Base-by-base conservation (phyloP, 108 stramenopile species). In the Poteriospumella lacustris region DNA sequence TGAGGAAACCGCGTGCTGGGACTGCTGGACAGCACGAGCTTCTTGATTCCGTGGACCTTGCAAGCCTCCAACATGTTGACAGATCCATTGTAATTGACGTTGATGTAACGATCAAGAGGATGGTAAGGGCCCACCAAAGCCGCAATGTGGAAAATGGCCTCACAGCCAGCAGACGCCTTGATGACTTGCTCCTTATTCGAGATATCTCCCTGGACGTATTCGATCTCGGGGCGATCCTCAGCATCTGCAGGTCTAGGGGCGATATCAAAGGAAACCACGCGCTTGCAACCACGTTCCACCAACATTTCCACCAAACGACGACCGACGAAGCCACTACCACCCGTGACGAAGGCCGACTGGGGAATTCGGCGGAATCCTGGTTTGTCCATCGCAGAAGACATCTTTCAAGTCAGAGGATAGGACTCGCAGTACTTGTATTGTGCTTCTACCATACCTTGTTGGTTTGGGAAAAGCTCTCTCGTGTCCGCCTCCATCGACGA, bases 61-160 rank as follows among this genome's bases (percentile, higher is more conserved):
- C 83, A 84, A 34, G 83, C 83, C 15, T 91, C 87, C 1, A 97
- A 83, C 12, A 97, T 86, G 34, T 92, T 88, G 24, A 92, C 28
- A 5, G 94, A 94, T 0, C 95, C 96, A 2, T 82, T 58, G 75
- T 92, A 90, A 70, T 97, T 97, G 58, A 97, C 96, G 31, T 87
- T 86, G 52, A 83, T 78, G 72, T 95, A 98, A 36, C 85, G 80
- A 28, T 90, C 82, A 31, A 78, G 75, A 5, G 86, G 82, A 79
- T 95, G 93, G 78, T 94, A 96, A 58, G 97, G 97, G 3, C 97
- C 97, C 40, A 98, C 97, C 70, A 94, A 85, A 1, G 97, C 97
- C 26, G 92, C 97, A 79, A 94, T 94, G 83, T 98, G 97, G 86
- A 86, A 98, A 2, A 95, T 91, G 76, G 89, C 84, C 76, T 94